phyloP scores from a whole-genome alignment of 2,329 filamentous ascomycete species.

The Orbilia blumenaviensis region DNA sequence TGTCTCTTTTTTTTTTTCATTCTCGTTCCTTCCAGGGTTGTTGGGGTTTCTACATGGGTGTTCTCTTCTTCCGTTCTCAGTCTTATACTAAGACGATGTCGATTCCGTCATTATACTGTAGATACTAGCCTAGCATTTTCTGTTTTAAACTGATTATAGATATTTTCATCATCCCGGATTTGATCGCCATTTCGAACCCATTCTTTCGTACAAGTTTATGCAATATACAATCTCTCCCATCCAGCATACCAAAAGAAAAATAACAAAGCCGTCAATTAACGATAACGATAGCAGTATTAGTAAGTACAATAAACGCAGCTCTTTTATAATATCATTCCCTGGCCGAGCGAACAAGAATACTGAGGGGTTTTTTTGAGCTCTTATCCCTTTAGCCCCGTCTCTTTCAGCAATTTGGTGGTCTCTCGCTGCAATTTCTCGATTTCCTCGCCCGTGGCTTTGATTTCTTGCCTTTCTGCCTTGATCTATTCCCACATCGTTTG shows the following conservation, averaged over 20 bases:
- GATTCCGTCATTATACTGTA: background rate
- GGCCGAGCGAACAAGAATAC: background rate
- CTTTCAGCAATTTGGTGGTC: constrained; percentile 68
- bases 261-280: background rate
- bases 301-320: constrained; percentile 11
- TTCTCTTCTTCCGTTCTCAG: background rate
- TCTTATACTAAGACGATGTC: background rate
- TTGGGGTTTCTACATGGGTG: background rate
- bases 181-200: background rate
- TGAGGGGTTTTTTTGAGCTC: background rate
- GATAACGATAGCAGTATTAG: background rate
- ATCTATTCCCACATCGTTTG: constrained; percentile 59
- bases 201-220: background rate
- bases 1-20: background rate
- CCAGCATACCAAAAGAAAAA: background rate
- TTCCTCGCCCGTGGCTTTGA: constrained; percentile 62
- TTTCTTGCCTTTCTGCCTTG: constrained; percentile 70
- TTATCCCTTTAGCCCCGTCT: constrained; percentile 56
- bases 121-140: background rate
- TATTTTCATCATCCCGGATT: background rate
- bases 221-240: background rate
- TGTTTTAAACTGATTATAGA: background rate
- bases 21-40: background rate
- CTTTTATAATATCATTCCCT: background rate
- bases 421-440: constrained; percentile 68